Conservation (phyloP, 768 basidiomycete genomes). For the Russula sp. region DNA sequence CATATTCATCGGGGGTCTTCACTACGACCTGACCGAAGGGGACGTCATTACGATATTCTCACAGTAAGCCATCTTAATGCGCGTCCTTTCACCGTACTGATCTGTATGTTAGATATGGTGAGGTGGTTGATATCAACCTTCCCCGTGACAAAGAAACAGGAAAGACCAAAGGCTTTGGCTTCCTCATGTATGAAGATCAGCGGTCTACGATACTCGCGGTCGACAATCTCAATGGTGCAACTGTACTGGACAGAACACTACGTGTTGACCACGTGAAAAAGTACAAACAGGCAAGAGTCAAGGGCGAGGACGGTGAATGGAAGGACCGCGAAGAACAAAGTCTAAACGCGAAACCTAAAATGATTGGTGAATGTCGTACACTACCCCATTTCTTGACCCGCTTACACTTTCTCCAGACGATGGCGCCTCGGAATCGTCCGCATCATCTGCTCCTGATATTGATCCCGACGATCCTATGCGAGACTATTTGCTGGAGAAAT, state of each 20-base stretch:
- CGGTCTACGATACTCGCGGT: constrained; percentile 93
- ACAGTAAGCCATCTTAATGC: constrained; percentile 58
- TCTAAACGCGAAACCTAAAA: constrained; percentile 79
- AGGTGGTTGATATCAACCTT: constrained; percentile 91
- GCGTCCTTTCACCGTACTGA: constrained; percentile 2
- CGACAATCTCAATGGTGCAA: constrained; percentile 96
- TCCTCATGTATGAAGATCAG: constrained; percentile 99
- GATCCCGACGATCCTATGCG: constrained; percentile 99
- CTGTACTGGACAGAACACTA: constrained; percentile 78
- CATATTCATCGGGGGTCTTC: constrained; percentile 87
- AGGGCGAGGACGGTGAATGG: constrained; percentile 82
- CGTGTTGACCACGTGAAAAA: constrained; percentile 91
- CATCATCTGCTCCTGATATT: constrained; percentile 60
- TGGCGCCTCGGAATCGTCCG: constrained; percentile 63
- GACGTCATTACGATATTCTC: constrained; percentile 98
- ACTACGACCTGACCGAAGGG: constrained; percentile 89
- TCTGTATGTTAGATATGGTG: constrained; percentile 71
- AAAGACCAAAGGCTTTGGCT: constrained; percentile 88
- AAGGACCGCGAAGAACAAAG: constrained; percentile 81
- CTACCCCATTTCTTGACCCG: background rate
- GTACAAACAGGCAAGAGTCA: constrained; percentile 82
- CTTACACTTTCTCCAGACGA: constrained; percentile 43
- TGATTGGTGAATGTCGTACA: constrained; percentile 53
- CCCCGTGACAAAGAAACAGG: constrained; percentile 93
- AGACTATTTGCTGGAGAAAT: constrained; percentile 79